phyloP scores from a whole-genome alignment of 345 rosid species.

The Eucalyptus pumila region DNA sequence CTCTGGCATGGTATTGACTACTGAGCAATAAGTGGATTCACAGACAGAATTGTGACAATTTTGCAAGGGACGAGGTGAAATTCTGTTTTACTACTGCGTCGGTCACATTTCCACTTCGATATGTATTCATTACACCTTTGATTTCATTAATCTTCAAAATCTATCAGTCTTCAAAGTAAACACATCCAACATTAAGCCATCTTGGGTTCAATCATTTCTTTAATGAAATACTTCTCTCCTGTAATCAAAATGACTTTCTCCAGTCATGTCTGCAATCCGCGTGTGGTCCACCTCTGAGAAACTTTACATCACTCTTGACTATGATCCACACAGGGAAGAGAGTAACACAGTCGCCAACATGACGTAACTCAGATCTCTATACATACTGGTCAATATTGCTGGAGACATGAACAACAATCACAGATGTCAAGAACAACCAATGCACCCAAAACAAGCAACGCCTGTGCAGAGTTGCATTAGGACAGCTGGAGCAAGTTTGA shows the following conservation, averaged over 20 bases:
- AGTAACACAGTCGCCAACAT: not conserved
- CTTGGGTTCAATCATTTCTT: not conserved
- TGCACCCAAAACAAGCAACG: conserved; percentile 57
- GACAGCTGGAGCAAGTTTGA: conserved; percentile 34
- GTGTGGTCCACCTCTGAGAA: not conserved
- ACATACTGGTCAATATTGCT: not conserved
- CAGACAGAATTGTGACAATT: not conserved
- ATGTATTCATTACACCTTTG: not conserved
- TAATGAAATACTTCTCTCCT: not conserved
- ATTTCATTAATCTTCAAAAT: not conserved
- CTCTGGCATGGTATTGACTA: not conserved
- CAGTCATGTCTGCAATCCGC: not conserved
- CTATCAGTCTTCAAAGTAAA: not conserved
- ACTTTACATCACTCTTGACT: not conserved
- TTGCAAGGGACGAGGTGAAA: not conserved
- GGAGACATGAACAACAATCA: not conserved
- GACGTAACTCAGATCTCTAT: not conserved
- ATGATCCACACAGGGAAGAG: not conserved
- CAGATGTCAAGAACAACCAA: conserved; percentile 36
- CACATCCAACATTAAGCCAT: not conserved
- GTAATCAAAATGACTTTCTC: not conserved
- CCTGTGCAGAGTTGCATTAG: conserved; percentile 52
- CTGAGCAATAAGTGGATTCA: not conserved
- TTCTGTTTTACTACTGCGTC: not conserved
- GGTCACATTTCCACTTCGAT: not conserved